phyloP scores from a whole-genome alignment of 805 yeast species.

The Starmera pachycereana region DNA sequence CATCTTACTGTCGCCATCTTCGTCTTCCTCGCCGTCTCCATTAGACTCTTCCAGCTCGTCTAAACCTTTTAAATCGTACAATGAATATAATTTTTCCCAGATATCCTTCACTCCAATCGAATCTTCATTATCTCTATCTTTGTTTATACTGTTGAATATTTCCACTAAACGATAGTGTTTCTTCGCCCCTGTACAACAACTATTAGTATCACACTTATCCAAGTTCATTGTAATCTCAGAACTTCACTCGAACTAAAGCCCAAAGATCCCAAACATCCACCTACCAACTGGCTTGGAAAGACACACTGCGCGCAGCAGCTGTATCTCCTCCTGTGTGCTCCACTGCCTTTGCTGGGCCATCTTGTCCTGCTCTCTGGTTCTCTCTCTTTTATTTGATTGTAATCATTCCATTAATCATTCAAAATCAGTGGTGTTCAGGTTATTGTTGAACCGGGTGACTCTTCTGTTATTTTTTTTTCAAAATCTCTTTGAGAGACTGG shows the following conservation, averaged over 20 bases:
- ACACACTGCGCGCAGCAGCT: slow-evolving; percentile 49
- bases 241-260: neutral
- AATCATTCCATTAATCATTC: too few relatives aligned
- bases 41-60: slow-evolving; percentile 40
- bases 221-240: neutral
- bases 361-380: too few relatives aligned
- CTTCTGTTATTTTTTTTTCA: too few relatives aligned
- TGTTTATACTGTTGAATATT: slow-evolving; percentile 10
- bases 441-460: too few relatives aligned
- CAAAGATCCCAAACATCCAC: slow-evolving; percentile 16
- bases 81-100: slow-evolving; percentile 42
- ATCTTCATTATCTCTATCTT: slow-evolving; percentile 17
- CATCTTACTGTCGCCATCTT: neutral
- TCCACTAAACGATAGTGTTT: slow-evolving; percentile 29
- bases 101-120: slow-evolving; percentile 37
- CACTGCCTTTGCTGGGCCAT: slow-evolving; percentile 26
- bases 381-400: too few relatives aligned
- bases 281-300: slow-evolving; percentile 61
- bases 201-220: neutral
- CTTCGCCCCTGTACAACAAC: neutral
- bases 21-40: slow-evolving; percentile 5
- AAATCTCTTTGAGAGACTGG: too few relatives aligned
- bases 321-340: slow-evolving; percentile 53
- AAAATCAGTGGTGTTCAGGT: too few relatives aligned
- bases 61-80: slow-evolving; percentile 48